Evolutionary conservation across 164 flowering plant genomes (phyloP), one percentile per base, ranked within the genome.

Genomic region (Stephania japonica): DNA sequence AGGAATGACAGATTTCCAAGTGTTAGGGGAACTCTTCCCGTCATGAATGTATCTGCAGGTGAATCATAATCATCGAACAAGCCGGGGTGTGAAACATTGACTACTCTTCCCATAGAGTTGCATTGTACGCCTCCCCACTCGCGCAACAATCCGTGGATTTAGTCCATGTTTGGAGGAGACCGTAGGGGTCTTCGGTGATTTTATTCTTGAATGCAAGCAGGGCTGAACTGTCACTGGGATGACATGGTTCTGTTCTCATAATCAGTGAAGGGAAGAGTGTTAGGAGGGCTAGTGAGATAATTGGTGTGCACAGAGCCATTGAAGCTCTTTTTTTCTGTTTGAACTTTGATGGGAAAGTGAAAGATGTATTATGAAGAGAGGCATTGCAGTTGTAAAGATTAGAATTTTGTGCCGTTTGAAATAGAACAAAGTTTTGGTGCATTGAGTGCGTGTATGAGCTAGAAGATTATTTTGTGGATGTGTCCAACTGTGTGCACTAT

Each of bases 91-190:
- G 91, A 68, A 67, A 91, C 67, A 63, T 82, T 85, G 61, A 85
- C 79, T 56, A 89, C 94, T 23, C 92, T 68, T 16, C 85, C 86
- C 6, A 76, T 56, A 65, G 78, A 25, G 53, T 86, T 84, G 41
- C 97, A 90, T 8, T 72, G 73, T 7, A 89, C 75, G 47, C 97
- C 91, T 4, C 75, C 84, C 94, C 92, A 90, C 3, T 1, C 12
- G 66, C 73, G 87, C 92, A 91, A 79, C 94, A 88, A 68, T 87
- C 84, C 0, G 88, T 75, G 59, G 85, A 73, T 5, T 77, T 42
- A 0, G 23, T 76, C 97, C 97, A 91, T 21, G 90, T 72, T 1
- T 12, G 23, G 7, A 89, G 72, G 0, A 89, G 80, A 1, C 70
- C 9, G 7, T 84, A 82, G 0, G 91, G 87, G 82, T 89, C 93